A percentile compares a stretch with the other conserved stretches of the same genome.
Evolutionary conservation across 1,284 basidiomycete species (phyloP).

Genomic region (Hypsizygus ulmarius): DNA sequence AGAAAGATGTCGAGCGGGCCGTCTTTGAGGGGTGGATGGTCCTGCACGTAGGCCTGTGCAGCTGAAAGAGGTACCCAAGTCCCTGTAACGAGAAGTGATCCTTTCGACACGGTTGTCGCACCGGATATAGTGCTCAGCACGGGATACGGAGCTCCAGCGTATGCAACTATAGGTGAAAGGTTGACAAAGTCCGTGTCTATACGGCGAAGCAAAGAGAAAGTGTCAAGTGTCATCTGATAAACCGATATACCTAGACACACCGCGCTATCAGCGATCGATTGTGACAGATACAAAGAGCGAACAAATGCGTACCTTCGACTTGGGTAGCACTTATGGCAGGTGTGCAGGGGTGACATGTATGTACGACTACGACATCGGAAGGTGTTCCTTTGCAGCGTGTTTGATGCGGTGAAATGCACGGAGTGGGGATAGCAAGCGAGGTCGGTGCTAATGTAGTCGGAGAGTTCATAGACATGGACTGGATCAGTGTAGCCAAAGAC

Average conservation of each 20-base stretch:
- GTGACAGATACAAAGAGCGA: conserved; percentile 11
- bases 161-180: conserved; percentile 53
- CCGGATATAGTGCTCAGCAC: conserved; percentile 38
- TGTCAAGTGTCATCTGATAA: conserved; percentile 60
- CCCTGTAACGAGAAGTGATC: conserved; percentile 51
- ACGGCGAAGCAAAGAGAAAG: conserved; percentile 54
- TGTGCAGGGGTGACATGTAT: conserved; percentile 56
- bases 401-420: conserved; percentile 38
- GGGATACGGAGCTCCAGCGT: conserved; percentile 37
- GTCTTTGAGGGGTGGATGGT: conserved; percentile 35
- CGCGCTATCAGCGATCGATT: conserved; percentile 9
- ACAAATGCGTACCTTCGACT: conserved; percentile 53
- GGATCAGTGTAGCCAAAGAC: conserved; percentile 33
- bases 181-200: conserved; percentile 76
- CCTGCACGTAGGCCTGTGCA: conserved; percentile 49
- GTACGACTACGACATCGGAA: conserved; percentile 43
- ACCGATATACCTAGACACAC: conserved; percentile 57
- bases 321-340: conserved; percentile 62
- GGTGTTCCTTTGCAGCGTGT: conserved; percentile 29
- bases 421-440: conserved; percentile 25
- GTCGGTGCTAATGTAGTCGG: conserved; percentile 27
- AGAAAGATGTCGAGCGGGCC: conserved; percentile 51
- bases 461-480: conserved; percentile 37
- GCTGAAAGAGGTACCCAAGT: conserved; percentile 64
- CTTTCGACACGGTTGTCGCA: conserved; percentile 43